These are phyloP conservation scores for Orbilia brochopaga DNA, from an alignment of 2,329 filamentous ascomycete species.

Conservation along the genomic window DNA sequence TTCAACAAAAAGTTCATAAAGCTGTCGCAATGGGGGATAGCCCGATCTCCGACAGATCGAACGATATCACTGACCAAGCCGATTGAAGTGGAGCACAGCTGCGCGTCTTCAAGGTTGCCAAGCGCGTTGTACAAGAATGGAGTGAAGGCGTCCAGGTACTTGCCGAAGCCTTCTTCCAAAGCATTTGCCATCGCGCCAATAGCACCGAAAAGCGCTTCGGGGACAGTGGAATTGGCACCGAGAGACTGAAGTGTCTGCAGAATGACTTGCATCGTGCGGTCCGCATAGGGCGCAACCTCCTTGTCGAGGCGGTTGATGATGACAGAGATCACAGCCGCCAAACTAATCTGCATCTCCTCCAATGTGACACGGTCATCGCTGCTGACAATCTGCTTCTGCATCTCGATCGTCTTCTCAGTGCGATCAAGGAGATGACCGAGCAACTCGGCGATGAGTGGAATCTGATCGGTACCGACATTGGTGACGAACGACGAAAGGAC, in stretches of 20 bases:
- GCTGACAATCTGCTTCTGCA: conserved; percentile 92
- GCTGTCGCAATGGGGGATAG: conserved; percentile 91
- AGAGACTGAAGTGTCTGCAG: conserved; percentile 79
- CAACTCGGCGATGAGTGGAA: conserved; percentile 78
- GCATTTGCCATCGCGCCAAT: conserved; percentile 91
- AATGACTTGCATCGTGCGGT: conserved; percentile 89
- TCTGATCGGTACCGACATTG: conserved; percentile 84
- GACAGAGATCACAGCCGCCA: conserved; percentile 86
- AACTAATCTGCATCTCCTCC: conserved; percentile 96
- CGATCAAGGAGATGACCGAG: conserved; percentile 89
- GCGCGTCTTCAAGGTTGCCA: conserved; percentile 92
- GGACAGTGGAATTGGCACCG: conserved; percentile 86
- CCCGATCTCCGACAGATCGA: conserved; percentile 83
- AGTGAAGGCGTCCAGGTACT: conserved; percentile 96
- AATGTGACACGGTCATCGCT: conserved; percentile 95
- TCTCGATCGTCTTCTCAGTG: conserved; percentile 83
- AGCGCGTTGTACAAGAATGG: conserved; percentile 94
- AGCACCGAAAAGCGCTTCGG: conserved; percentile 89
- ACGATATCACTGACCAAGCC: conserved; percentile 96
- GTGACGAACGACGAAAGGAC: conserved; percentile 93
- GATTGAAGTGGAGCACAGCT: conserved; percentile 94
- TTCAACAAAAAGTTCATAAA: conserved; percentile 98
- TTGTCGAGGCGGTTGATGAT: conserved; percentile 90
- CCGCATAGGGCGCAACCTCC: conserved; percentile 86
- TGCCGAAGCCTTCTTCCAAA: conserved; percentile 88